Percentiles rank a stretch among this genome's conserved stretches.
These are phyloP conservation scores for Gaillardinia entomophila DNA, from an alignment of 805 yeast species.

Conservation along the genomic window DNA sequence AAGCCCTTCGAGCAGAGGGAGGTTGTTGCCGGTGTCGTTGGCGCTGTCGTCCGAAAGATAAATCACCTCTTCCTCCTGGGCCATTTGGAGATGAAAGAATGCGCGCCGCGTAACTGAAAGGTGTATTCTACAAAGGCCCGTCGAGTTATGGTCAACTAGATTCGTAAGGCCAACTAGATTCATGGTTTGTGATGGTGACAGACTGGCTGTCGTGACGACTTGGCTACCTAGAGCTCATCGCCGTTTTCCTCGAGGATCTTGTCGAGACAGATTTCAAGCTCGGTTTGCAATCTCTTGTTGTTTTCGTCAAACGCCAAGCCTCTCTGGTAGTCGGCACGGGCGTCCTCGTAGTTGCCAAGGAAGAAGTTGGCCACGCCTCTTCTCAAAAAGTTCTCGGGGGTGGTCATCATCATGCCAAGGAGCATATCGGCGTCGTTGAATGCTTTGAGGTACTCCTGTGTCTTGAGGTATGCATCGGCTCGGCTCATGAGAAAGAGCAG, in stretches of 20 bases:
- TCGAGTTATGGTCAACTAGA: no score
- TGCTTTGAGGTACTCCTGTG: slow-evolving; percentile 52
- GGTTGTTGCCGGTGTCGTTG: neutral
- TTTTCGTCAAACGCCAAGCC: slow-evolving; percentile 61
- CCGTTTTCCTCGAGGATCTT: slow-evolving; percentile 56
- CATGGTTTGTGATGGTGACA: no score
- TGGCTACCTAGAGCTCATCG: slow-evolving; percentile 29
- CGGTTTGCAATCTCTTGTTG: slow-evolving; percentile 44
- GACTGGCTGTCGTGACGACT: no score
- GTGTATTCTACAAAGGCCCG: no score
- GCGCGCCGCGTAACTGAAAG: no score
- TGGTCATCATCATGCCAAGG: slow-evolving; percentile 49
- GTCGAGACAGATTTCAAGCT: slow-evolving; percentile 41
- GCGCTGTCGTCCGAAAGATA: neutral
- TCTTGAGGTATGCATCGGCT: slow-evolving; percentile 60
- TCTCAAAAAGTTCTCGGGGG: slow-evolving; percentile 69
- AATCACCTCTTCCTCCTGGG: neutral
- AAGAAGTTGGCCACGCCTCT: slow-evolving; percentile 60
- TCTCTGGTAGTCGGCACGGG: slow-evolving; percentile 65
- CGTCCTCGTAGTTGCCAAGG: slow-evolving; percentile 56
- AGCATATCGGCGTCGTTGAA: slow-evolving; percentile 65
- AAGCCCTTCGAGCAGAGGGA: no score
- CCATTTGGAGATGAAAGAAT: no score
- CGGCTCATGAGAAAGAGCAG: slow-evolving; percentile 63
- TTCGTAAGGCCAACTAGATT: no score